phyloP scores from a whole-genome alignment of 2,329 filamentous ascomycete species.

The Fusarium sp. region DNA sequence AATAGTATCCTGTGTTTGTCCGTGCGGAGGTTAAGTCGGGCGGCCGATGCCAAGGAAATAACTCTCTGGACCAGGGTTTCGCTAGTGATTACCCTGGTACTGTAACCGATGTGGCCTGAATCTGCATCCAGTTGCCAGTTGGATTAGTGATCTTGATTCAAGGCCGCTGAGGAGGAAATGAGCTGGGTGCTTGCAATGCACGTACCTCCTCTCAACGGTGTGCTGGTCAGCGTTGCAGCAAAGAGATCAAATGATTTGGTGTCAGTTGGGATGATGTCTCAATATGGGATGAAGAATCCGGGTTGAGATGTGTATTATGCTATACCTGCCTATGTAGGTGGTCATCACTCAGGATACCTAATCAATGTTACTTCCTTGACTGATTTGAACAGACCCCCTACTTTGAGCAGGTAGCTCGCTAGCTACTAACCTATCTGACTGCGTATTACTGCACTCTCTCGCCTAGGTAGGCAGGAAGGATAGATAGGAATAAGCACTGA shows the following conservation, averaged over 20 bases:
- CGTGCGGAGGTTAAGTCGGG: constrained; percentile 25
- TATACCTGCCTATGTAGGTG: not conserved
- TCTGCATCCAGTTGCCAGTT: constrained; percentile 37
- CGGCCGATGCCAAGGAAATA: constrained; percentile 41
- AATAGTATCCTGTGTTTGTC: constrained; percentile 15
- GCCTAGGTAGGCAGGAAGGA: constrained; percentile 8
- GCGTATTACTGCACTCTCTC: not conserved
- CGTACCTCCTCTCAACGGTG: constrained; percentile 36
- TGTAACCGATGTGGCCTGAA: constrained; percentile 33
- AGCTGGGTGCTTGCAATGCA: constrained; percentile 30
- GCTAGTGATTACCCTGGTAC: constrained; percentile 39
- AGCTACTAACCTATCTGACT: not conserved
- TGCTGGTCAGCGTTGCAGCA: constrained; percentile 18
- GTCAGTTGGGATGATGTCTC: constrained; percentile 6
- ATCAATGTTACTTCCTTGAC: not conserved
- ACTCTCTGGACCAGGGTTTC: constrained; percentile 32
- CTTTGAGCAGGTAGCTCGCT: not conserved
- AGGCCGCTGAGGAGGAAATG: constrained; percentile 32
- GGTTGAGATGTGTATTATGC: not conserved
- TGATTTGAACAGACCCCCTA: not conserved
- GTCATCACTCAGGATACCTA: not conserved
- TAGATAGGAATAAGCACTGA: not conserved
- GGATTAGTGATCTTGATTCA: constrained; percentile 46
- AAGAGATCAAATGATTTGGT: not conserved
- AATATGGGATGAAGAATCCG: not conserved